A percentile compares a stretch with the other conserved stretches of the same genome.
phyloP scores from a whole-genome alignment of 2,329 filamentous ascomycete genomes.

The Nothomitra cinnamomea region DNA sequence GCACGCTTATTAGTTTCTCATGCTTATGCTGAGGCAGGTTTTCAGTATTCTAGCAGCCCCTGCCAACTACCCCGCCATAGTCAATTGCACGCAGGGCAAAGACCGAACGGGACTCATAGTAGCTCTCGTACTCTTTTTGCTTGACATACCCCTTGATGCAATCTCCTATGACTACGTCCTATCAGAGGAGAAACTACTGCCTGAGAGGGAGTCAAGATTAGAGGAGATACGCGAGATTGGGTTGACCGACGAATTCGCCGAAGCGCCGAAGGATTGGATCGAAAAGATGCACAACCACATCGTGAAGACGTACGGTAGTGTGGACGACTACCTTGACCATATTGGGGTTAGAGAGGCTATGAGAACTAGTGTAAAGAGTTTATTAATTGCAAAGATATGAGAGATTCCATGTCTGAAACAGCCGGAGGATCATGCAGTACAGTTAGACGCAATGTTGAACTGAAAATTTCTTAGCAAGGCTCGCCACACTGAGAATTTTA shows the following conservation, averaged over 20 bases:
- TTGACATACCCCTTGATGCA: conserved; percentile 37
- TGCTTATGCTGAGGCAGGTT: conserved; percentile 17
- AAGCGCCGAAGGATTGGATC: conserved; percentile 50
- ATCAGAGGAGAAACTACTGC: conserved; percentile 41
- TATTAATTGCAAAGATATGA: too few relatives aligned
- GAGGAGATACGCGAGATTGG: conserved; percentile 55
- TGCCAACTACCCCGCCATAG: conserved; percentile 42
- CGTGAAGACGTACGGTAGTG: conserved; percentile 43
- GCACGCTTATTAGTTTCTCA: neutral
- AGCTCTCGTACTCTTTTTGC: conserved; percentile 47
- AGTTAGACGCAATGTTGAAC: too few relatives aligned
- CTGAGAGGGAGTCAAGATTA: conserved; percentile 45
- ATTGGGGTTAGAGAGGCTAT: conserved; percentile 31
- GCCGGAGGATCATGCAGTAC: too few relatives aligned
- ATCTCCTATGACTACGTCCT: conserved; percentile 57
- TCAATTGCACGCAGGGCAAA: conserved; percentile 84
- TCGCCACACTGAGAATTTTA: too few relatives aligned
- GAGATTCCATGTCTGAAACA: too few relatives aligned
- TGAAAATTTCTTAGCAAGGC: too few relatives aligned
- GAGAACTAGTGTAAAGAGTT: too few relatives aligned
- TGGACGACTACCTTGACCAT: conserved; percentile 44
- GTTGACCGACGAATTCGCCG: conserved; percentile 54
- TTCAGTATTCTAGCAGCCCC: conserved; percentile 32
- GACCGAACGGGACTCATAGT: conserved; percentile 64
- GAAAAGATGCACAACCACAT: conserved; percentile 39